Conservation (phyloP, 2,329 filamentous ascomycete genomes). For the Diatrype stigma region DNA sequence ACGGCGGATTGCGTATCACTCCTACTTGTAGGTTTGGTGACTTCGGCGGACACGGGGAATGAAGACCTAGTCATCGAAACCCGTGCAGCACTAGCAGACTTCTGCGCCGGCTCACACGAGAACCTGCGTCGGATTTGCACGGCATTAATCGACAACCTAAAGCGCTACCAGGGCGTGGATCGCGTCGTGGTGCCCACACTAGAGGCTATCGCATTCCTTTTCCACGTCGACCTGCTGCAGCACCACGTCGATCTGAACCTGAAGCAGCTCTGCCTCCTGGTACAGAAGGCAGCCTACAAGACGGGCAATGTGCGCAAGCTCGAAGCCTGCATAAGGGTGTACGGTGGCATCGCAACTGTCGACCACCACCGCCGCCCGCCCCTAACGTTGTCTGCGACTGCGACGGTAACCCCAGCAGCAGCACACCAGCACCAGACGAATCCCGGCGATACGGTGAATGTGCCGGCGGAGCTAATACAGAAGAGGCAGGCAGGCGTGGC, state of each 20-base stretch:
- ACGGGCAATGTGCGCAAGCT: conserved; percentile 78
- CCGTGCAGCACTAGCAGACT: conserved; percentile 58
- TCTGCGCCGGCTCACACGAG: conserved; percentile 38
- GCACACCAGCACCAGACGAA: neutral
- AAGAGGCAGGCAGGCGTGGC: conserved; percentile 42
- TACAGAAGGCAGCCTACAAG: conserved; percentile 79
- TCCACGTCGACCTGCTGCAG: conserved; percentile 56
- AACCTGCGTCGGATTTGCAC: conserved; percentile 43
- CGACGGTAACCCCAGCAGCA: neutral
- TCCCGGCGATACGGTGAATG: conserved; percentile 8
- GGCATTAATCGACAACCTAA: conserved; percentile 52
- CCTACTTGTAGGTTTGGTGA: conserved; percentile 64
- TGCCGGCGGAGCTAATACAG: conserved; percentile 13
- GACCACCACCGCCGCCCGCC: neutral
- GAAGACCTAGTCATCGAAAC: conserved; percentile 70
- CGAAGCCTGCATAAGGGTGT: conserved; percentile 74
- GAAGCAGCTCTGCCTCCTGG: conserved; percentile 61
- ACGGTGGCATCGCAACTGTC: conserved; percentile 59
- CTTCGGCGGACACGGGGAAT: conserved; percentile 72
- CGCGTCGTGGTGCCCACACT: conserved; percentile 70
- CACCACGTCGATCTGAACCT: conserved; percentile 35
- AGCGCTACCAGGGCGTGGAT: conserved; percentile 55
- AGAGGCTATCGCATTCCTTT: conserved; percentile 72
- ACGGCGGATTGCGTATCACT: conserved; percentile 40
- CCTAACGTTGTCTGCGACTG: neutral